Evolutionary conservation across 169 alveolate species (phyloP).

Genomic region (Eimeria sp.): DNA sequence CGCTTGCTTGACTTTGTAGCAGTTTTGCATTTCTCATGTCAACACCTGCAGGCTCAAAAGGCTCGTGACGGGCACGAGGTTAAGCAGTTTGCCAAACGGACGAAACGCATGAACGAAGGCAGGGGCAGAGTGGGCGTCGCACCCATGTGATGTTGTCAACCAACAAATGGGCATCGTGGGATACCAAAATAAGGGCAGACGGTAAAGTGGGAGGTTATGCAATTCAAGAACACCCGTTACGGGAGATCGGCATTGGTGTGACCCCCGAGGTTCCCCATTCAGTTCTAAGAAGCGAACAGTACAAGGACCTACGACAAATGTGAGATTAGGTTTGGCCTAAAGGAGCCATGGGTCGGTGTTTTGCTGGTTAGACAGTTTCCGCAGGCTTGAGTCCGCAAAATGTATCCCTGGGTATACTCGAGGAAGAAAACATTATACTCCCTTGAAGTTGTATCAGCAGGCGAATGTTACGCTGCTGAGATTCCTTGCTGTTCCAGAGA

Average conservation of each 20-base stretch:
- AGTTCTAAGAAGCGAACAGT: background rate
- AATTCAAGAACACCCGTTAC: background rate
- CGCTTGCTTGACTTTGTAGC: background rate
- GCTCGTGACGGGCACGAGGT: conserved; percentile 74
- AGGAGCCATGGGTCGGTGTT: background rate
- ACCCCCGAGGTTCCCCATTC: background rate
- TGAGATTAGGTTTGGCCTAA: background rate
- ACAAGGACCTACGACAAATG: background rate
- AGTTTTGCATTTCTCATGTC: background rate
- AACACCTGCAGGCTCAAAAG: conserved; percentile 39
- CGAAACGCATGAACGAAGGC: conserved; percentile 66
- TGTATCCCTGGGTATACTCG: background rate
- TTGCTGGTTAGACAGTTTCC: background rate
- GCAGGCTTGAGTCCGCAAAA: background rate
- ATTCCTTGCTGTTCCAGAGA: background rate
- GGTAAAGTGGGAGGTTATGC: background rate
- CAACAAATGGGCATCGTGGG: background rate
- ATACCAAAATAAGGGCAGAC: background rate
- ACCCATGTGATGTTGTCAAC: conserved; percentile 15
- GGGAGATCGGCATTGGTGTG: background rate
- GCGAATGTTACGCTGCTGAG: background rate
- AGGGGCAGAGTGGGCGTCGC: conserved; percentile 73
- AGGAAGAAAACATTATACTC: background rate
- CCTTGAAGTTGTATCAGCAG: background rate
- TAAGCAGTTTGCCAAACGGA: conserved; percentile 68